A percentile compares a stretch with the other conserved stretches of the same genome.
phyloP scores from a whole-genome alignment of 306 rosid genomes.

The Gynostemma pentaphyllum region DNA sequence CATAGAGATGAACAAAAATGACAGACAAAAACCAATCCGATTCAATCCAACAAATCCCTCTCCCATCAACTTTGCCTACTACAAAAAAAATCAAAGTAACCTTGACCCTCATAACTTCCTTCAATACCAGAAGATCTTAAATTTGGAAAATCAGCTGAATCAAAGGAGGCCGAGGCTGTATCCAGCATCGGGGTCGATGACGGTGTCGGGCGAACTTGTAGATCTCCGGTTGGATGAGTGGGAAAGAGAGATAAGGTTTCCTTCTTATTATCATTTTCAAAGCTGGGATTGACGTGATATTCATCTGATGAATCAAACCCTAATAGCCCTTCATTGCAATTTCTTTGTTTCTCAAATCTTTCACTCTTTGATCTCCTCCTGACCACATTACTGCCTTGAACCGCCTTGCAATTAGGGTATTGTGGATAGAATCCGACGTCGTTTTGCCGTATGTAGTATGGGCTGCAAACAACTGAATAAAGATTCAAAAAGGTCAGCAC shows the following conservation, averaged over 20 bases:
- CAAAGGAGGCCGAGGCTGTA: background rate
- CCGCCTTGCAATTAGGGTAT: conserved; percentile 15
- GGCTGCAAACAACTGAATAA: conserved; percentile 39
- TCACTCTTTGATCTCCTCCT: conserved; percentile 21
- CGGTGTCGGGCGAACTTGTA: conserved; percentile 13
- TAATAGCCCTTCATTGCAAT: conserved; percentile 1
- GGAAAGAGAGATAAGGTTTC: conserved; percentile 76
- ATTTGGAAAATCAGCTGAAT: background rate
- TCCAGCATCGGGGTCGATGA: too few relatives aligned
- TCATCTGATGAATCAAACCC: conserved; percentile 1
- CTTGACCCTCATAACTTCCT: background rate
- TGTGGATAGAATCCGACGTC: conserved; percentile 31
- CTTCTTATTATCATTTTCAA: conserved; percentile 9
- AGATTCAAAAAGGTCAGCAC: background rate
- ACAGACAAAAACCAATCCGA: background rate
- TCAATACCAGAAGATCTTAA: background rate
- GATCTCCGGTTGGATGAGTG: conserved; percentile 58
- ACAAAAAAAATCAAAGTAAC: background rate
- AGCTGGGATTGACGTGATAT: background rate
- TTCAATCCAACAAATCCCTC: background rate
- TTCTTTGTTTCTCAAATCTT: too few relatives aligned
- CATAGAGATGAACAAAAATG: background rate
- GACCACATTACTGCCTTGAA: conserved; percentile 19
- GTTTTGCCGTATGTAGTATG: conserved; percentile 37
- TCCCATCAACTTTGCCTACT: background rate